Percentiles rank a stretch among this genome's conserved stretches.
Evolutionary conservation across 225 moss, liverwort and hornwort genomes (phyloP).

Genomic region (Bryum argenteum): DNA sequence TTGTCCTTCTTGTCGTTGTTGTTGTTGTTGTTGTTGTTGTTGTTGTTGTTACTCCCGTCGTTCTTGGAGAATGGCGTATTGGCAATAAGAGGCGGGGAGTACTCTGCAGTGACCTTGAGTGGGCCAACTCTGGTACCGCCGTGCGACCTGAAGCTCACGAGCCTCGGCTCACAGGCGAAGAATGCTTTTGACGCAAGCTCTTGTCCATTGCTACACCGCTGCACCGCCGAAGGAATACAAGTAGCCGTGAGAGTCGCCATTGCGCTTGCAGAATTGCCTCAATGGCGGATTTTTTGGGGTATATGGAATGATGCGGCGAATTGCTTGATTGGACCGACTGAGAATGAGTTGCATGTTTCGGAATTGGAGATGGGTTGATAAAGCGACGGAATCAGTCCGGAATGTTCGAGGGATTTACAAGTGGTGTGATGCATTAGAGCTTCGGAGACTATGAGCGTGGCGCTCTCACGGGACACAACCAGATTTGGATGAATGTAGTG

Average conservation of each 20-base stretch:
- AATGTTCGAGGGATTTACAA: neutral
- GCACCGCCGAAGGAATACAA: slow-evolving; percentile 24
- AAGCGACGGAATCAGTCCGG: neutral
- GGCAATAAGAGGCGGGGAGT: slow-evolving; percentile 44
- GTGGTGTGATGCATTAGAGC: slow-evolving; percentile 22
- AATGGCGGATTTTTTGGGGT: neutral
- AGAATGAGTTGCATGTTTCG: neutral
- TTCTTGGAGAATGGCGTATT: slow-evolving; percentile 48
- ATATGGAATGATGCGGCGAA: neutral
- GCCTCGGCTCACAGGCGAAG: slow-evolving; percentile 20
- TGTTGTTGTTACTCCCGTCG: neutral
- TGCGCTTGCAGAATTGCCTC: slow-evolving; percentile 24
- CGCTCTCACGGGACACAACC: neutral
- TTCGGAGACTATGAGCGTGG: slow-evolving; percentile 12
- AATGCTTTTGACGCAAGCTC: slow-evolving; percentile 27
- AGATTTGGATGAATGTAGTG: neutral
- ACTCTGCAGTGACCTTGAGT: slow-evolving; percentile 27
- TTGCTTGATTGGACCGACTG: neutral
- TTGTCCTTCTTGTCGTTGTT: neutral
- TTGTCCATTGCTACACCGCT: slow-evolving; percentile 20
- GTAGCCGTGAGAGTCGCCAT: slow-evolving; percentile 34
- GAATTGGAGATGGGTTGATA: neutral
- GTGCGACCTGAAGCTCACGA: neutral
- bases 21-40: slow-evolving; percentile 7
- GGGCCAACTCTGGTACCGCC: neutral